Evolutionary conservation across 2,329 filamentous ascomycete species (phyloP), one percentile per base, ranked within the genome.

Genomic region (Capronia epimyces): DNA sequence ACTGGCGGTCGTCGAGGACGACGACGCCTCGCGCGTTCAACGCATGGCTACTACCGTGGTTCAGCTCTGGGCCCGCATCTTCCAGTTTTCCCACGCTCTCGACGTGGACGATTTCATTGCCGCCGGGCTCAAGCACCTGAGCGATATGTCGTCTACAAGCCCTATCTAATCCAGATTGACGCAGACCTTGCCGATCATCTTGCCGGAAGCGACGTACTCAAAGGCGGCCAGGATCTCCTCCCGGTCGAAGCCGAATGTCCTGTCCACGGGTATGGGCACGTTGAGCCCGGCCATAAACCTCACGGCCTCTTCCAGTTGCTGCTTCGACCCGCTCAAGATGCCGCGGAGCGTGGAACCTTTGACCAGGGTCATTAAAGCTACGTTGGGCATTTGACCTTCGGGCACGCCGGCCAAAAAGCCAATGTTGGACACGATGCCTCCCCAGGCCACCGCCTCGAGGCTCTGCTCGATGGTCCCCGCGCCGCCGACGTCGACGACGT

Each of bases 301-400:
- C 3, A 53, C 42, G 61, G 67, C 65, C 49, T 70, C 67, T 55
- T 71, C 67, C 24, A 71, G 76, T 36, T 75, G 68, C 56, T 80
- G 77, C 55, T 74, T 75, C 0, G 82, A 80, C 0, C 82, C 83
- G 63, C 83, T 83, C 27, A 84, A 60, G 8, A 85, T 76, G 0
- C 83, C 76, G 62, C 77, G 78, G 7, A 80, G 62, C 1, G 75
- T 78, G 0, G 77, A 73, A 25, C 73, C 79, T 21, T 74, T 67
- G 53, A 69, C 66, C 32, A 79, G 58, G 1, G 75, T 71, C 18
- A 79, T 67, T 21, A 84, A 66, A 57, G 84, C 84, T 15, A 82
- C 76, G 55, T 84, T 82, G 3, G 77, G 69, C 43, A 78, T 65
- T 63, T 81, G 15, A 21, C 18, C 18, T 22, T 40, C 13, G 15